Conservation (phyloP, 2,329 filamentous ascomycete species). For the Geoglossum cookeanum region DNA sequence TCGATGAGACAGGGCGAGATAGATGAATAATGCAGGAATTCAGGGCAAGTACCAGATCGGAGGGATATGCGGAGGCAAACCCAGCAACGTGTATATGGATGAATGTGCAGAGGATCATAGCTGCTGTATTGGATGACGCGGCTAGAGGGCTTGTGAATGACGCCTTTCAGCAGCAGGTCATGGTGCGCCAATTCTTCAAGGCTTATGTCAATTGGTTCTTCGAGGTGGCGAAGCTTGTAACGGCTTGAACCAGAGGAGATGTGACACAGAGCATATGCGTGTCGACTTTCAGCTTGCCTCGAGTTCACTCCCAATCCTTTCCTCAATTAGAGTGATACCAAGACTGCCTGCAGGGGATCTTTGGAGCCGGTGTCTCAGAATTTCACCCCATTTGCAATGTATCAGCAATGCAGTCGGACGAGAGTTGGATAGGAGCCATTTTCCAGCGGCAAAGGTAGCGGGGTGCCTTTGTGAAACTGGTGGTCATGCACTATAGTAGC, state of each 20-base stretch:
- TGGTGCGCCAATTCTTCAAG: neutral
- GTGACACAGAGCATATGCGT: neutral
- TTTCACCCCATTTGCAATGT: neutral
- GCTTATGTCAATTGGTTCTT: neutral
- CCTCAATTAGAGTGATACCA: neutral
- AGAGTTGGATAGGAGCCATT: neutral
- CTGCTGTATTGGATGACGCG: neutral
- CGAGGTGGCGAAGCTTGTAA: neutral
- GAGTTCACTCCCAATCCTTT: constrained; percentile 1
- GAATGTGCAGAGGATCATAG: neutral
- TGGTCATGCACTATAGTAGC: neutral
- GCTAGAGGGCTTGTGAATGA: neutral
- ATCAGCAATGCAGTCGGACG: neutral
- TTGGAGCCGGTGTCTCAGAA: neutral
- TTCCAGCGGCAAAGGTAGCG: neutral
- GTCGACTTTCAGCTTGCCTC: neutral
- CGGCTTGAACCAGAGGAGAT: neutral
- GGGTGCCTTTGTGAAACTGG: neutral
- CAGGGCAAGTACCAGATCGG: neutral
- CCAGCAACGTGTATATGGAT: neutral
- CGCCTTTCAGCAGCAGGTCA: neutral
- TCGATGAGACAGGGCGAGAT: neutral
- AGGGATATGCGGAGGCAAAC: neutral
- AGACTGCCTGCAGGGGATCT: neutral
- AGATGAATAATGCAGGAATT: no score